Conservation (phyloP, 208 protist species). For the Leishmania guyanensis region DNA sequence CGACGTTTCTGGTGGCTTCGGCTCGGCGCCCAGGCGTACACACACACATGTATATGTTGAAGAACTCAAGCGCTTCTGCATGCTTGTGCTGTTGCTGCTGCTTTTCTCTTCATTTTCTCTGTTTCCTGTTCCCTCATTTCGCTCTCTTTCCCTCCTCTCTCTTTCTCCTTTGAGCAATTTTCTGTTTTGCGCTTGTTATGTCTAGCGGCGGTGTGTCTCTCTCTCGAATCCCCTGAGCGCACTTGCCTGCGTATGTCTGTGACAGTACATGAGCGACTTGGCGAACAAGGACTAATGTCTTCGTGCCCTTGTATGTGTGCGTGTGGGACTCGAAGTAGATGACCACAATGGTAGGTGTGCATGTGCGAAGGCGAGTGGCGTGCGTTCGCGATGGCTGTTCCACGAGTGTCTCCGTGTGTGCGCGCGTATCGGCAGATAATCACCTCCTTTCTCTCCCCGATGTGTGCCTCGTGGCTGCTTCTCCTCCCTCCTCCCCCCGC, state of each 20-base stretch:
- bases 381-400: not conserved
- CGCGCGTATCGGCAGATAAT: not conserved
- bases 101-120: not conserved
- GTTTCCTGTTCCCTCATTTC: not conserved
- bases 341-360: not conserved
- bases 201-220: not conserved
- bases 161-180: not conserved
- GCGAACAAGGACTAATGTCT: not conserved
- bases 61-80: not conserved
- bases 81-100: not conserved
- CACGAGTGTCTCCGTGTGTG: not conserved
- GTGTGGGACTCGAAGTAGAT: not conserved
- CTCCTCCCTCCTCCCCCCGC: conserved; percentile 2
- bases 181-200: not conserved
- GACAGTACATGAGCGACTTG: not conserved
- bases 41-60: not conserved
- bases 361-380: not conserved
- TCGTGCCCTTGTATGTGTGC: conserved; percentile 1
- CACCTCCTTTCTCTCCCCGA: not conserved
- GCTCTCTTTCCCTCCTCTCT: not conserved
- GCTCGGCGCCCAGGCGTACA: not conserved
- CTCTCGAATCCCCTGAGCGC: not conserved
- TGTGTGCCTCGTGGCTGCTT: not conserved
- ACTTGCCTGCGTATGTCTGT: not conserved
- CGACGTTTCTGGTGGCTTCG: not conserved